Evolutionary conservation across 164 flowering plant genomes (phyloP), one percentile per base, ranked within the genome.

Genomic region (Paratinospora sagittata): DNA sequence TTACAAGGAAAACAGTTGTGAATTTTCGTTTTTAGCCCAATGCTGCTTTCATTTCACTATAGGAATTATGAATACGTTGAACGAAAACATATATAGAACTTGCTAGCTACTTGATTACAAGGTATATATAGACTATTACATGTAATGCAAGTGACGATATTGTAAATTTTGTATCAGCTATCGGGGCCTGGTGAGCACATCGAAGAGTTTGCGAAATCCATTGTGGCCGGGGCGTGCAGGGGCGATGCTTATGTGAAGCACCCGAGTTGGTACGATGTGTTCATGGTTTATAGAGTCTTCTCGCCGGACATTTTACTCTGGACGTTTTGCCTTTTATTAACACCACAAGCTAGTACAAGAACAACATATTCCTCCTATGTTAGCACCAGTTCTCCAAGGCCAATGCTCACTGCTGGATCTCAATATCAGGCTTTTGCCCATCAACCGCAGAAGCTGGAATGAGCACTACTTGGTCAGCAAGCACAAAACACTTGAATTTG

Each of bases 261-360:
- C 71, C 93, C 98, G 0, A 89, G 84, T 68, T 91, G 97, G 98
- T 84, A 91, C 45, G 91, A 87, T 30, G 70, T 84, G n/a, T 91
- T 94, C 74, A 78, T 90, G 8, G 78, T 94, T 0, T 94, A 85
- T 84, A 82, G 86, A 73, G 90, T 80, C 3, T 90, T 94, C 49
- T 86, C 89, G 24, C 98, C 97, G 0, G 79, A 86, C 55, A 83
- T 94, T 16, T 82, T 91, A 3, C 72, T 70, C 5, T 90, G 98
- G 98, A 89, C 98, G 1, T 86, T 90, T 45, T 76, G 88, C 1
- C 45, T 91, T 61, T 87, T 93, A 16, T 71, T 91, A 16, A 30
- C 86, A 8, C 19, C 82, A 0, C 66, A 82, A 3, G 85, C 34
- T 30, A 30, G 77, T 3, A 49, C 74, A 1, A 77, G 86, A 57